phyloP scores from a whole-genome alignment of 495 filamentous ascomycete genomes.

The Penicillium macrosclerotiorum region DNA sequence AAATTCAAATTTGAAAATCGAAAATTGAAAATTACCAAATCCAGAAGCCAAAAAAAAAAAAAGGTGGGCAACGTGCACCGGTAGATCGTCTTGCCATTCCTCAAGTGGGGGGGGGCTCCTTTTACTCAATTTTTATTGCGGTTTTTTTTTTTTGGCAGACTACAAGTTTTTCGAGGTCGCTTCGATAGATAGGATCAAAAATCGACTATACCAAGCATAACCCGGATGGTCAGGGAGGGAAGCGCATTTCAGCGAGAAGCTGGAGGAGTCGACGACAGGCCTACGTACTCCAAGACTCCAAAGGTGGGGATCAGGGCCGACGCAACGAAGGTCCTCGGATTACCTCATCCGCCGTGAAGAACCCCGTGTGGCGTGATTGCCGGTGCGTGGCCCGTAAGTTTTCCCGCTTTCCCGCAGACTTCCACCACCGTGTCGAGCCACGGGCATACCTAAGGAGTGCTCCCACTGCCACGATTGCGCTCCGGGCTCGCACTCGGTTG shows the following conservation, averaged over 20 bases:
- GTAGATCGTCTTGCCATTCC: constrained; percentile 7
- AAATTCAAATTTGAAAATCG: constrained; percentile 7
- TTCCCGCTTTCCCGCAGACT: neutral
- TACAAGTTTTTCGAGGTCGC: too few species aligned
- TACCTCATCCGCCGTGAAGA: constrained; percentile 22
- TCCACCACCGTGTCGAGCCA: too few species aligned
- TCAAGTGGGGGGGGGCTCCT: too few species aligned
- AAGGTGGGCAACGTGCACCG: constrained; percentile 13
- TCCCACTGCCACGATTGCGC: too few species aligned
- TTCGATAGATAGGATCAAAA: too few species aligned
- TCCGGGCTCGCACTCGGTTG: too few species aligned
- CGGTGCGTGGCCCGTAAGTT: constrained; percentile 19
- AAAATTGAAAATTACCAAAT: constrained; percentile 13
- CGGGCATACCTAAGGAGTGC: too few species aligned
- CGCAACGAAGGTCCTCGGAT: constrained; percentile 19
- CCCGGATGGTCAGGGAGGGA: too few species aligned
- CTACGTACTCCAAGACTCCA: constrained; percentile 10
- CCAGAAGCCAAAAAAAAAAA: constrained; percentile 19
- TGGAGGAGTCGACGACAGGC: neutral
- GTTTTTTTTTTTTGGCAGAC: too few species aligned
- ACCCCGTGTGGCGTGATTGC: constrained; percentile 24
- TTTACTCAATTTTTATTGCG: too few species aligned
- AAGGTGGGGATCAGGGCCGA: constrained; percentile 24
- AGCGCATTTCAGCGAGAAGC: too few species aligned
- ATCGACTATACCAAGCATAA: too few species aligned